Evolutionary conservation across 2,329 filamentous ascomycete genomes (phyloP), one percentile per base, ranked within the genome.

Genomic region (Knoxdaviesia proteae): DNA sequence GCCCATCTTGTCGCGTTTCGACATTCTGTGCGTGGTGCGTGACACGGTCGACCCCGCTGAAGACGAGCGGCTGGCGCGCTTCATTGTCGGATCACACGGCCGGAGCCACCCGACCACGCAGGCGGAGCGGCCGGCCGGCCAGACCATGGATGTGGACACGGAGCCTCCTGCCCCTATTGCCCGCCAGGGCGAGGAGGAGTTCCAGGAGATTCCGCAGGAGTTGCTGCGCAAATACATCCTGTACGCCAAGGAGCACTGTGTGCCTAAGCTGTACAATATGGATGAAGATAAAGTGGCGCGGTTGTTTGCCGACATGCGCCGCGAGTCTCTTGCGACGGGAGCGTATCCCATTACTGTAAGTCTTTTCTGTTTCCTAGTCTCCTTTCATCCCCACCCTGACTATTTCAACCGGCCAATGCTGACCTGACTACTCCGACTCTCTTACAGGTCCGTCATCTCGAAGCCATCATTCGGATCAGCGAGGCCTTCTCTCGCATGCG

Each of bases 401-500:
- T 38, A 32, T 9, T 39, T 11, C 36, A 38, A 34, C 29, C 6
- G 8, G 30, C 31, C 30, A 36, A 9, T 43, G 44, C 52, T 57
- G 42, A 54, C 47, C 43, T 47, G 43, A 48, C 42, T 41, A 33
- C 35, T n/a, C 9, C 32, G 38, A 36, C 11, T 37, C 11, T 0
- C 9, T 30, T 29, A 38, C 41, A 94, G 86, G 84, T 94, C 49
- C 87, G 90, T 66, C 90, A 98, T 64, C 68, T 98, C 34, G 90
- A 98, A 69, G 88, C 88, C 48, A 94, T 96, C 54, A 92, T 98
- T 64, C 84, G 90, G 55, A 93, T 93, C 54, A 79, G 78, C 45
- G 90, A 98, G 59, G 65, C 87, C 0, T 98, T 98, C 63, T 92
- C 83, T 61, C 88, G 93, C 55, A 98, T 98, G 90, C 80, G 90